phyloP scores from a whole-genome alignment of 2,329 filamentous ascomycete genomes.

The Alternaria arborescens region DNA sequence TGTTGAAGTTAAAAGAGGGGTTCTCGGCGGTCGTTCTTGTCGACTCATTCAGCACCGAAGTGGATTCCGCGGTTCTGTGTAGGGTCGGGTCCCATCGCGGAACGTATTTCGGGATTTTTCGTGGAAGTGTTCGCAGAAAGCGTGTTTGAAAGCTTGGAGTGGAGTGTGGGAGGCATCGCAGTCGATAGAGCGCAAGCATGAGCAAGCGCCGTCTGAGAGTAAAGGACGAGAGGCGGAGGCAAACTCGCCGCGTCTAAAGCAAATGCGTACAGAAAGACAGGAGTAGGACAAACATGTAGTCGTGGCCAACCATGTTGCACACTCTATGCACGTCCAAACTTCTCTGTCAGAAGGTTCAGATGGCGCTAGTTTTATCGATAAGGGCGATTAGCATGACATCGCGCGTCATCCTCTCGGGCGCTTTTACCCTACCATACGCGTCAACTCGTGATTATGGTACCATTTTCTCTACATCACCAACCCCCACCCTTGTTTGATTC shows the following conservation, averaged over 20 bases:
- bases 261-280: background rate
- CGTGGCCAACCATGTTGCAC: background rate
- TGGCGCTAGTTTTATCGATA: constrained; percentile 15
- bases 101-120: constrained; percentile 29
- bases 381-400: background rate
- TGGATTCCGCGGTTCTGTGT: constrained; percentile 12
- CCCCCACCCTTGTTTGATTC: background rate
- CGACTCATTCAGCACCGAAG: constrained; percentile 5
- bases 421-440: background rate
- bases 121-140: constrained; percentile 36
- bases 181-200: constrained; percentile 36
- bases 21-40: background rate
- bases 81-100: constrained; percentile 40
- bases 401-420: background rate
- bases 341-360: background rate
- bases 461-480: background rate
- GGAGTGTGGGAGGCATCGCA: constrained; percentile 34
- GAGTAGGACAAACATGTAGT: background rate
- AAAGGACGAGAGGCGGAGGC: background rate
- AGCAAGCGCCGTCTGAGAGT: constrained; percentile 18
- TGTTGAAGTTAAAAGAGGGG: constrained; percentile 3
- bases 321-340: background rate
- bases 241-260: background rate
- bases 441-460: background rate
- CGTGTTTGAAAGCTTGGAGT: constrained; percentile 26